Conservation (phyloP, 1,284 basidiomycete genomes). For the Malassezia nana region DNA sequence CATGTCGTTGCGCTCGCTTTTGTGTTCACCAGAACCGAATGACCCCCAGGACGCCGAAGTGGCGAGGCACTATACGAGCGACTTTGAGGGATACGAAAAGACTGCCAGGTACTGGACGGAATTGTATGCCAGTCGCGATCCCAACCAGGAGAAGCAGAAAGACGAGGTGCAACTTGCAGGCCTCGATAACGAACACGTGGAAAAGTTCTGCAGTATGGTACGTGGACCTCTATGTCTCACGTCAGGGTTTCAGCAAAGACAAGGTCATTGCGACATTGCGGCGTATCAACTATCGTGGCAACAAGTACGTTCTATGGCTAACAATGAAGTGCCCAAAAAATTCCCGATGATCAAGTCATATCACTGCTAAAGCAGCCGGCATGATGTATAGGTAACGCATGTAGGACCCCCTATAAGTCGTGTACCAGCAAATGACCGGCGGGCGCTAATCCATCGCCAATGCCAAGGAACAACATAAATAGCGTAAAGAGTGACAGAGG, state of each 20-base stretch:
- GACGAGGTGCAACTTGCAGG: constrained; percentile 51
- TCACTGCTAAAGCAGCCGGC: background rate
- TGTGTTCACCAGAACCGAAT: constrained; percentile 92
- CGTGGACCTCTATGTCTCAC: constrained; percentile 2
- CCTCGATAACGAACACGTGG: constrained; percentile 51
- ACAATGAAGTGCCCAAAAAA: constrained; percentile 26
- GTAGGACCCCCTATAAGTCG: constrained; percentile 2
- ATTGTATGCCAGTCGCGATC: constrained; percentile 32
- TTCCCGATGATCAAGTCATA: constrained; percentile 35
- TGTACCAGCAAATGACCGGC: constrained; percentile 12
- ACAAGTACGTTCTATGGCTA: constrained; percentile 52
- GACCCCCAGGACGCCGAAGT: constrained; percentile 92
- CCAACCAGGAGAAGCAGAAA: constrained; percentile 40
- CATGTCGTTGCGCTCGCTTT: constrained; percentile 83
- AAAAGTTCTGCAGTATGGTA: constrained; percentile 49
- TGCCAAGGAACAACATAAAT: constrained; percentile 9
- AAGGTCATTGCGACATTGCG: constrained; percentile 82
- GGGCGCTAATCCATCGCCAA: constrained; percentile 4
- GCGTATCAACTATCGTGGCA: constrained; percentile 79
- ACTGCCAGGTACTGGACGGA: constrained; percentile 78
- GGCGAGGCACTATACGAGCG: constrained; percentile 88
- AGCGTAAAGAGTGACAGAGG: constrained; percentile 11
- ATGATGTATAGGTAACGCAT: background rate
- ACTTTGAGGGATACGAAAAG: constrained; percentile 73
- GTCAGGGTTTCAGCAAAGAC: constrained; percentile 57